A percentile compares a stretch with the other conserved stretches of the same genome.
Evolutionary conservation across 129 eudicot genomes (phyloP).

Genomic region (Flaveria sonorensis): DNA sequence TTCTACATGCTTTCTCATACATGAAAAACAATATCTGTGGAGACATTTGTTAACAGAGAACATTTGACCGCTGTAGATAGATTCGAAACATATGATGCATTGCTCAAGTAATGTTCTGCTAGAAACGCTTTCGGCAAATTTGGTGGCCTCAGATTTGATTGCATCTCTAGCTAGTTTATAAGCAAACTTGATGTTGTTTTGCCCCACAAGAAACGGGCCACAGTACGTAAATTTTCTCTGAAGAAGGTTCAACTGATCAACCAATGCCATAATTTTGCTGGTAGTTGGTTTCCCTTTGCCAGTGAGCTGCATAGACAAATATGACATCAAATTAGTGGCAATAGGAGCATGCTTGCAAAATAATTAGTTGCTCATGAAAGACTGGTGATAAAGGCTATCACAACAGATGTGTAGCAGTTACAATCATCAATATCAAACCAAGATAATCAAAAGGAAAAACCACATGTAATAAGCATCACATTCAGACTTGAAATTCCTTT

Average conservation of each 20-base stretch:
- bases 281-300: constrained; percentile 39
- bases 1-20: constrained; percentile 63
- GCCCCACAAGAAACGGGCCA: constrained; percentile 35
- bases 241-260: constrained; percentile 43
- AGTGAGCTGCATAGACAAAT: constrained; percentile 50
- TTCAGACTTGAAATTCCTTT: background rate
- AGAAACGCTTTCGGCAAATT: constrained; percentile 15
- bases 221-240: constrained; percentile 40
- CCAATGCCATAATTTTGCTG: constrained; percentile 29
- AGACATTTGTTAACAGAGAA: constrained; percentile 51
- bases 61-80: constrained; percentile 38
- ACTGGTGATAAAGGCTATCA: too few species aligned
- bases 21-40: constrained; percentile 64
- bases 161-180: constrained; percentile 59
- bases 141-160: constrained; percentile 17
- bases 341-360: background rate
- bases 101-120: constrained; percentile 35
- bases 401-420: background rate
- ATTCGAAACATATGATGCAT: constrained; percentile 62
- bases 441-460: background rate
- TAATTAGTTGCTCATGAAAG: background rate
- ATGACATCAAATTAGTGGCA: background rate
- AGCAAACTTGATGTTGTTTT: constrained; percentile 49
- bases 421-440: background rate
- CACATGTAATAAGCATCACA: background rate